Percentiles rank a stretch among this genome's conserved stretches.
Conservation (phyloP, 352 stramenopile species). For the Globisporangium nunn region DNA sequence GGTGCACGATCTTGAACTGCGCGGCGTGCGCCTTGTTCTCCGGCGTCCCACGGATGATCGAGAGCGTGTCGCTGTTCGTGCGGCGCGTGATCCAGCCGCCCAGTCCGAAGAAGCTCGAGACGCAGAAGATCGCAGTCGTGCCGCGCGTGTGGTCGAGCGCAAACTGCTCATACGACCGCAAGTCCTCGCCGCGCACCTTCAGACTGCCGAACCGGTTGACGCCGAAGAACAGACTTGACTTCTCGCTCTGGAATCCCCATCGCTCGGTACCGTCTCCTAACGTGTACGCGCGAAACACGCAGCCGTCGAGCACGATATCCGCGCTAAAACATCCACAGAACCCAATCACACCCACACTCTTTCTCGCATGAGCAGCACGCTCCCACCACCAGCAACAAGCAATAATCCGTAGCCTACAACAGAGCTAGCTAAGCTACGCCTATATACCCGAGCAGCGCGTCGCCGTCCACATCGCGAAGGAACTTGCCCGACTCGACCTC, state of each 20-base stretch:
- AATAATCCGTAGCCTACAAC: neutral
- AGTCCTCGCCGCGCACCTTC: slow-evolving; percentile 47
- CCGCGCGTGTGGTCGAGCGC: slow-evolving; percentile 38
- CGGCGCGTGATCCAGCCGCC: slow-evolving; percentile 48
- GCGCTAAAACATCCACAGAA: slow-evolving; percentile 21
- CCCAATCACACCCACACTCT: neutral
- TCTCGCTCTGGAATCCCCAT: slow-evolving; percentile 76
- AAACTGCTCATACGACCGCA: slow-evolving; percentile 78
- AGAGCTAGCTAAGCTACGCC: neutral
- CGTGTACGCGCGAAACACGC: slow-evolving; percentile 69
- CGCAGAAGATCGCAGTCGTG: slow-evolving; percentile 50
- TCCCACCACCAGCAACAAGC: neutral
- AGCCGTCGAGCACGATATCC: slow-evolving; percentile 54
- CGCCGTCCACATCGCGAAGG: slow-evolving; percentile 49
- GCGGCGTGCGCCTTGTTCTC: slow-evolving; percentile 60
- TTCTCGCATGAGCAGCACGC: neutral
- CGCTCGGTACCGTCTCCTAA: slow-evolving; percentile 67
- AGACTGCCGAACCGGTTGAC: slow-evolving; percentile 65
- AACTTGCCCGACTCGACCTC: slow-evolving; percentile 44
- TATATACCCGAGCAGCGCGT: slow-evolving; percentile 41
- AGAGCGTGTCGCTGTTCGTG: slow-evolving; percentile 23
- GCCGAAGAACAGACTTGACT: slow-evolving; percentile 54
- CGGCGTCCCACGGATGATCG: slow-evolving; percentile 44
- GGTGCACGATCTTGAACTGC: slow-evolving; percentile 48
- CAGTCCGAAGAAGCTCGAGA: slow-evolving; percentile 66